Evolutionary conservation across 2,329 filamentous ascomycete species (phyloP), one percentile per base, ranked within the genome.

Genomic region (Diaporthe citrichinensis): DNA sequence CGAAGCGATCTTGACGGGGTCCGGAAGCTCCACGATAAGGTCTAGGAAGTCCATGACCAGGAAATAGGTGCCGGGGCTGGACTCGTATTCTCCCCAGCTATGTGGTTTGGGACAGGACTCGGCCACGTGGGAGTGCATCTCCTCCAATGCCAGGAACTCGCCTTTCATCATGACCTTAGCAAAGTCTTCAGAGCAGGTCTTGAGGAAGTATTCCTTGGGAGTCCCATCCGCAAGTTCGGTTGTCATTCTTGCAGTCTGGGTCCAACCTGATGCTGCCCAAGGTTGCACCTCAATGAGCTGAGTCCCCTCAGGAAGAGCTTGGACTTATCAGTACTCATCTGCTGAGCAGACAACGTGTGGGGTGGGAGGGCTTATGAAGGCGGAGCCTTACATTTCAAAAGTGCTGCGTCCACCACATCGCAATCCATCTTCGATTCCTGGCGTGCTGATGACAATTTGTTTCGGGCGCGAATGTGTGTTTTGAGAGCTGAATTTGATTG

Each of bases 181-280:
- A 44, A 57, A 71, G 34, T 41, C 55, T 46, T 53, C 51, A 14
- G 67, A 71, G 51, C 51, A 71, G 31, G 67, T 57, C 51, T 71
- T 58, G 6, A 71, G 53, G n/a, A 71, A 58, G 39, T 44, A 71
- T 20, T 71, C 67, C 9, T 41, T 71, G 34, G 14, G 9, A 20
- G 4, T 23, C n/a, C 51, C 67, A n/a, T 58, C 34, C 9, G 20
- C 55, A 8, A 57, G 20, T 12, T 57, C 1, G 3, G 67, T 55
- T 7, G 15, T 17, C 4, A 71, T 5, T 12, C 67, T 36, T 23
- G 51, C 39, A n/a, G 67, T 71, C 31, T 44, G 67, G 15, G 67
- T 57, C 67, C 67, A 71, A 8, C 67, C 67, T 12, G 67, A 71
- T 17, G 67, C 67, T 41, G 4, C 67, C 67, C 67, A 71, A 57